Conservation (phyloP, 2,329 filamentous ascomycete species). For the Sclerotinia trifoliorum region DNA sequence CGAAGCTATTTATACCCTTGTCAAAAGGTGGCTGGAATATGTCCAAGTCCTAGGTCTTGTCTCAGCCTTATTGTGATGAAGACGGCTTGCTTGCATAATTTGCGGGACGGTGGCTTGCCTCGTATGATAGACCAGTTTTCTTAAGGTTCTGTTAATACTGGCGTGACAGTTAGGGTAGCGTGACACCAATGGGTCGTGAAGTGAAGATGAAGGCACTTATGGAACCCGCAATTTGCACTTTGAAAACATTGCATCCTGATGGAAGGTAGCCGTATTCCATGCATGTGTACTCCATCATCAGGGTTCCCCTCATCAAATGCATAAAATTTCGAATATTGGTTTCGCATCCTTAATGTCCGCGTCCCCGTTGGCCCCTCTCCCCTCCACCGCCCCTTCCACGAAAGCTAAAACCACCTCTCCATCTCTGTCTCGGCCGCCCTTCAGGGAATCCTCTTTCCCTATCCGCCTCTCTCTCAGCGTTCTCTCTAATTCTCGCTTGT, state of each 20-base stretch:
- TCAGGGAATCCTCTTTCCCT: conserved; percentile 37
- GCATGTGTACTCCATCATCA: background rate
- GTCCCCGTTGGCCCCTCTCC: conserved; percentile 23
- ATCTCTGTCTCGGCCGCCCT: conserved; percentile 35
- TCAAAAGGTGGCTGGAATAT: background rate
- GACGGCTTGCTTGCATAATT: conserved; percentile 2
- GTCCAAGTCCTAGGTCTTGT: background rate
- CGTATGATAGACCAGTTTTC: background rate
- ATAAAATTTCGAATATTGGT: background rate
- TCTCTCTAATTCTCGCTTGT: conserved; percentile 54
- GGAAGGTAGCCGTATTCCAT: background rate
- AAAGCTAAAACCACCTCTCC: conserved; percentile 30
- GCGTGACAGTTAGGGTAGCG: background rate
- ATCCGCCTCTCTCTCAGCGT: conserved; percentile 53
- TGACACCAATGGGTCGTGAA: background rate
- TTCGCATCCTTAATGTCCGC: conserved; percentile 22
- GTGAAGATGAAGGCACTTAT: background rate
- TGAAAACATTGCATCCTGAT: background rate
- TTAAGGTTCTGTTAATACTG: background rate
- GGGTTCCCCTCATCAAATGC: conserved; percentile 13
- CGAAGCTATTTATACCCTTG: background rate
- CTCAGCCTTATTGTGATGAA: conserved; percentile 16
- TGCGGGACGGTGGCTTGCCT: conserved; percentile 2
- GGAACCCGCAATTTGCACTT: background rate
- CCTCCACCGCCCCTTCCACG: conserved; percentile 34